These are phyloP conservation scores for Aquilaria malaccensis DNA, from an alignment of 345 rosid species.

Conservation along the genomic window DNA sequence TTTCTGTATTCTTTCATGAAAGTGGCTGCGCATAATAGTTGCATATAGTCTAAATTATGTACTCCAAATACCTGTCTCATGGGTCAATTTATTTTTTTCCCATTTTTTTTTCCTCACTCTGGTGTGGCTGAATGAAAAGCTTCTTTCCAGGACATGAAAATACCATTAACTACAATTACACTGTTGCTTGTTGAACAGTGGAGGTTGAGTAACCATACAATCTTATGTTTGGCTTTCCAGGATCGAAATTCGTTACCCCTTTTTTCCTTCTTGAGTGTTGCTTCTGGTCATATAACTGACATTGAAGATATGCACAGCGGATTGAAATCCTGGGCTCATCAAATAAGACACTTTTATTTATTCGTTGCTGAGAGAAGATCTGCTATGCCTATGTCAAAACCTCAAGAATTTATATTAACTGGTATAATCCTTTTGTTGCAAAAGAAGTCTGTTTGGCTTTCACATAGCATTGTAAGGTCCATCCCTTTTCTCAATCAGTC, in stretches of 20 bases:
- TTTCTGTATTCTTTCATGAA: too few relatives aligned
- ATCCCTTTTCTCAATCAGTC: too few relatives aligned
- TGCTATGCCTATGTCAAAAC: conserved; percentile 29
- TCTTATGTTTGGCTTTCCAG: conserved; percentile 33
- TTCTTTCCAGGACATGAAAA: not conserved
- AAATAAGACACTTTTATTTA: conserved; percentile 50
- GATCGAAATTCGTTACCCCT: conserved; percentile 29
- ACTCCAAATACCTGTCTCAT: not conserved
- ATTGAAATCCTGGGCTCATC: conserved; percentile 49
- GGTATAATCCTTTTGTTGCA: conserved; percentile 21
- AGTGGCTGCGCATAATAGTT: not conserved
- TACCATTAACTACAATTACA: not conserved
- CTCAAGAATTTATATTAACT: conserved; percentile 26
- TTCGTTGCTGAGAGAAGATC: conserved; percentile 44
- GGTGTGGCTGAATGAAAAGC: not conserved
- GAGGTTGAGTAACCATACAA: not conserved
- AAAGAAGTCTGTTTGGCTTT: not conserved
- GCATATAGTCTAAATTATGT: not conserved
- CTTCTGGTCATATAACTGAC: conserved; percentile 31
- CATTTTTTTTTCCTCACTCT: not conserved
- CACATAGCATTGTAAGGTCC: not conserved
- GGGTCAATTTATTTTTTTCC: conserved; percentile 7
- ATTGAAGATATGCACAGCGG: conserved; percentile 26
- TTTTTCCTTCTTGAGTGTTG: conserved; percentile 43
- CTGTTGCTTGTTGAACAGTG: conserved; percentile 10